phyloP scores from a whole-genome alignment of 345 rosid species.

The Dipteronia dyeriana region DNA sequence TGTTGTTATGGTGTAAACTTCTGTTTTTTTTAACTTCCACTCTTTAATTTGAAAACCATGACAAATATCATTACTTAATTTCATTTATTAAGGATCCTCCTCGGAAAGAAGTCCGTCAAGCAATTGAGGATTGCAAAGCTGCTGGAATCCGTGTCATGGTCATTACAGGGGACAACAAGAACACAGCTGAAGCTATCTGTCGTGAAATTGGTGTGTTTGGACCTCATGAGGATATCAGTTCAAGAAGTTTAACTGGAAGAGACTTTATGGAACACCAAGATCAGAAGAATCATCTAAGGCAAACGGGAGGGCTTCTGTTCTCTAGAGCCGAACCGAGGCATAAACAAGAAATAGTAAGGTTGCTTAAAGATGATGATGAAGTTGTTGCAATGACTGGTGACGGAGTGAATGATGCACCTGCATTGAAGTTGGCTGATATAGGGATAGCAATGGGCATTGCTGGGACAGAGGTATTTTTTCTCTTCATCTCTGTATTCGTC shows the following conservation, averaged over 20 bases:
- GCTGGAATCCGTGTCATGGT: constrained; percentile 99
- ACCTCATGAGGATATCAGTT: constrained; percentile 55
- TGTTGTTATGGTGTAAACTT: constrained; percentile 8
- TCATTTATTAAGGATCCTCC: constrained; percentile 80
- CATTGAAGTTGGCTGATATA: constrained; percentile 93
- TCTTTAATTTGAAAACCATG: constrained; percentile 1
- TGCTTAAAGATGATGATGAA: constrained; percentile 97
- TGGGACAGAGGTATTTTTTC: constrained; percentile 76
- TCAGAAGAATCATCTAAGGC: constrained; percentile 61
- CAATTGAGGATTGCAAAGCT: constrained; percentile 90
- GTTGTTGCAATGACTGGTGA: constrained; percentile 99
- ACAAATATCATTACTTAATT: constrained; percentile 14
- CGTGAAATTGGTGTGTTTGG: constrained; percentile 93
- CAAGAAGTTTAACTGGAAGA: constrained; percentile 80
- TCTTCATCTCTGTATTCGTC: neutral
- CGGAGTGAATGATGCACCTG: constrained; percentile 99
- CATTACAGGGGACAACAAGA: constrained; percentile 92
- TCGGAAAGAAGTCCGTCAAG: constrained; percentile 89
- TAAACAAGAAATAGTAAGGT: constrained; percentile 95
- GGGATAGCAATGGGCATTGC: constrained; percentile 98
- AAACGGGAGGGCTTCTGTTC: constrained; percentile 78
- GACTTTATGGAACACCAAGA: constrained; percentile 65
- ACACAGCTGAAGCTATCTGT: constrained; percentile 96
- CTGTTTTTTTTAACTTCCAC: constrained; percentile 8
- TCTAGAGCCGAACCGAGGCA: constrained; percentile 98